Evolutionary conservation across 2,329 filamentous ascomycete species (phyloP).

Genomic region (Fusarium citri): DNA sequence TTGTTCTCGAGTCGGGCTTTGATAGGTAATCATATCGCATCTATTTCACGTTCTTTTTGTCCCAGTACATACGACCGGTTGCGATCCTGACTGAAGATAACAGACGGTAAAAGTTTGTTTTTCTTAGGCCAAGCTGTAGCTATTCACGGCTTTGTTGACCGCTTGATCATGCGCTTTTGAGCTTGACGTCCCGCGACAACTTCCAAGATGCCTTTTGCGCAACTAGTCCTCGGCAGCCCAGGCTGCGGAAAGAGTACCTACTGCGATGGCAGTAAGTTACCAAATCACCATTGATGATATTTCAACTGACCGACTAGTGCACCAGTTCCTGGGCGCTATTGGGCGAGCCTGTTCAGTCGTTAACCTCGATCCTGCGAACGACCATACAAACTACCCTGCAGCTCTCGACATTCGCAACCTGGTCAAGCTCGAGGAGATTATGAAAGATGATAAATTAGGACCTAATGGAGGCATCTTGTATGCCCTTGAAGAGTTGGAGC

Average conservation of each 20-base stretch:
- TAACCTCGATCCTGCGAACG: slow-evolving; percentile 97
- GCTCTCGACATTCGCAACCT: slow-evolving; percentile 91
- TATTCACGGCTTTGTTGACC: neutral
- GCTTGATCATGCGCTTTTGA: slow-evolving; percentile 45
- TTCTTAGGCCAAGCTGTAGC: slow-evolving; percentile 1
- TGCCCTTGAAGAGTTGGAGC: slow-evolving; percentile 92
- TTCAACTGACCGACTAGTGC: slow-evolving; percentile 66
- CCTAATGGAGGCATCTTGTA: slow-evolving; percentile 95
- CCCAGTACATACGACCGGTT: neutral
- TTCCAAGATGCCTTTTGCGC: slow-evolving; percentile 69
- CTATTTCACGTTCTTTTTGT: slow-evolving; percentile 9
- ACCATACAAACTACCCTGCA: slow-evolving; percentile 87
- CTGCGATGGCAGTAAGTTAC: slow-evolving; percentile 86
- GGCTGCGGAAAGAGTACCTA: slow-evolving; percentile 97
- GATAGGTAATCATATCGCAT: slow-evolving; percentile 4
- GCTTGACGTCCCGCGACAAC: slow-evolving; percentile 22
- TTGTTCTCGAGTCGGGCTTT: slow-evolving; percentile 7
- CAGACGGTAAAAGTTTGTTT: slow-evolving; percentile 23
- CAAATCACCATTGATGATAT: neutral
- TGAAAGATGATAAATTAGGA: slow-evolving; percentile 89
- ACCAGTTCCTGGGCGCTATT: slow-evolving; percentile 97
- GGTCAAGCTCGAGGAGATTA: slow-evolving; percentile 92
- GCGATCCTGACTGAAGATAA: slow-evolving; percentile 5
- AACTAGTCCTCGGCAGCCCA: slow-evolving; percentile 92
- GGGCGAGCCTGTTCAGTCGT: slow-evolving; percentile 94